Conservation (phyloP, 306 rosid species). For the Rosa chinensis region DNA sequence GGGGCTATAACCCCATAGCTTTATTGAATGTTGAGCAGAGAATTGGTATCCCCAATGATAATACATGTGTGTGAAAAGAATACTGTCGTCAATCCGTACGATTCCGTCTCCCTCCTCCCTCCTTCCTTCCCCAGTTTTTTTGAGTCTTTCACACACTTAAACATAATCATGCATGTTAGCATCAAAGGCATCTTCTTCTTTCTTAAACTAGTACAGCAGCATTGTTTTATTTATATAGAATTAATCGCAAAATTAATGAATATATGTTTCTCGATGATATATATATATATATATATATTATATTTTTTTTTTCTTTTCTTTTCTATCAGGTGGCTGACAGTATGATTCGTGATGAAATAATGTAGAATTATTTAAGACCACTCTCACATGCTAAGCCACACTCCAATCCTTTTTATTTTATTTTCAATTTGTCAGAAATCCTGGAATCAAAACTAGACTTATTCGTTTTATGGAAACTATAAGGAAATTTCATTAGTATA, state of each 20-base stretch:
- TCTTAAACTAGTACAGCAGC: conserved; percentile 2
- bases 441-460: conserved; percentile 24
- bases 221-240: not conserved
- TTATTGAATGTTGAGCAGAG: conserved; percentile 6
- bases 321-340: conserved; percentile 43
- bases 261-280: not conserved
- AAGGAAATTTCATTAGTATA: conserved; percentile 51
- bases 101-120: conserved; percentile 26
- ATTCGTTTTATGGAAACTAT: conserved; percentile 33
- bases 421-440: conserved; percentile 39
- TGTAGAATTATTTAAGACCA: conserved; percentile 11
- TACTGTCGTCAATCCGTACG: conserved; percentile 65
- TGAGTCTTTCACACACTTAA: conserved; percentile 19
- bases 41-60: conserved; percentile 38
- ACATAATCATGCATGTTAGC: conserved; percentile 30
- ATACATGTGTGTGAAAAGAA: conserved; percentile 44
- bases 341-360: conserved; percentile 39
- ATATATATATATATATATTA: no score
- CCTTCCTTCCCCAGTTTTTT: conserved; percentile 24
- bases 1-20: conserved; percentile 1
- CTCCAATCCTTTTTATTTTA: conserved; percentile 25
- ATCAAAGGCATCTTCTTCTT: conserved; percentile 30
- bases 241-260: not conserved
- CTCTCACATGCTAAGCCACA: conserved; percentile 50
- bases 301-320: no score